Evolutionary conservation across 2,329 filamentous ascomycete species (phyloP), one percentile per base, ranked within the genome.

Genomic region (Pseudonectria buxi): DNA sequence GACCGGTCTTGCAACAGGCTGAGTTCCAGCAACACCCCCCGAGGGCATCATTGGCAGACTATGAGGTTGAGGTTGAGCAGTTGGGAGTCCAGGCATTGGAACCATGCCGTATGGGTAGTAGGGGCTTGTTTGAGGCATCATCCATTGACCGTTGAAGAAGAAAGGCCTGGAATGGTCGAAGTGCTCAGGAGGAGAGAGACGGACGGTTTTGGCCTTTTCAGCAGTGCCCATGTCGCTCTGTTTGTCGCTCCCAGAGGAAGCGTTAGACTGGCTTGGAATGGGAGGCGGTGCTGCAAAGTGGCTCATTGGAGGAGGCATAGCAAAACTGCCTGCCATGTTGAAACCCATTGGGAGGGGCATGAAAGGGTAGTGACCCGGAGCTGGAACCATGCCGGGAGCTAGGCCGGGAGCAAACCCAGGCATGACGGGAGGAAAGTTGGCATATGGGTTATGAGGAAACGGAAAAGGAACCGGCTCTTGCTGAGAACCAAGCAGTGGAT

Each of bases 91-190:
- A n/a, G 47, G 45, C 18, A 53, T 32, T 26, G 53, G 37, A 32
- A 56, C 44, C 45, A 62, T 50, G 24, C 51, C 50, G 35, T 53
- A 51, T 4, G 53, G 49, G 14, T 51, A 51, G 31, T 49, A 45
- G 7, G 44, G 40, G 12, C 46, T 35, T 11, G 46, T 45, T 18
- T 50, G 43, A 4, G 55, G 63, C 40, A 67, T 59, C 44, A 67
- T 49, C 56, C 66, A 60, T 34, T 69, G 66, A 1, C 67, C 65
- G 33, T 71, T 68, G 47, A 56, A 58, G 38, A 61, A 56, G 44
- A 67, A 70, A 1, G 70, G 66, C 25, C 64, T 64, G 24, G 48
- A 61, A 16, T 57, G 61, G 33, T 75, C 71, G 36, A 69, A 65
- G 33, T 68, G 63, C 13, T 68, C 67, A 0, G 64, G 60, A 10